Base-by-base conservation (phyloP, 2,329 filamentous ascomycete species). In the Aaosphaeria pasadenensis region DNA sequence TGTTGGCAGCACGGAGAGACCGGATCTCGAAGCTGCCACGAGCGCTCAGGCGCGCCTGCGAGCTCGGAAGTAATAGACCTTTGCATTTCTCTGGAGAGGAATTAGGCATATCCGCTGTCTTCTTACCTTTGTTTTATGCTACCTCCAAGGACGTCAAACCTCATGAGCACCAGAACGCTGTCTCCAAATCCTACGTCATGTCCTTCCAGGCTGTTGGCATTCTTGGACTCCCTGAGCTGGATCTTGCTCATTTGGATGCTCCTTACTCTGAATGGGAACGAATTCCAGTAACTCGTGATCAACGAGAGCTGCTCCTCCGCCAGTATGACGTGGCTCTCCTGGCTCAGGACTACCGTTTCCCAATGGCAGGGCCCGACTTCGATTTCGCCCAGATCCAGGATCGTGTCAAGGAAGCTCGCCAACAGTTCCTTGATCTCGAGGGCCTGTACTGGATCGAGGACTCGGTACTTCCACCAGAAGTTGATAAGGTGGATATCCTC, bases 191-290 rank as follows among this genome's bases (percentile, higher is more conserved):
- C 1, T 72, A 71, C 51, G 62, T 72, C 45, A 62, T 67, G 52
- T 69, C 66, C 5, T 72, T 70, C 50, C 69, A 72, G 49, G 57
- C 63, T 6, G 69, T 67, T 1, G 71, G 71, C 39, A 69, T 73
- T 39, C 69, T 73, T 6, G 70, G 70, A 7, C 60, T 73, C 5
- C 61, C 67, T 5, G 69, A 72, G 44, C 67, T 70, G 6, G 69
- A 72, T 44, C 58, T 72, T 7, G 57, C 63, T 17, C 54, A 56
- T 13, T 59, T 69, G n/a, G 52, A 58, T 7, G 46, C 57, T 9
- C 67, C 67, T 1, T 69, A 68, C 41, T 63, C 50, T 7, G 55
- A 66, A n/a, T 73, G 70, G 70, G 52, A 65, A 9, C 68, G 63
- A 38, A 64, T 66, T 33, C 54, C 59, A 2, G 68, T 72, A 13